Conservation (phyloP, 768 basidiomycete genomes). For the Tulasnella sp. region DNA sequence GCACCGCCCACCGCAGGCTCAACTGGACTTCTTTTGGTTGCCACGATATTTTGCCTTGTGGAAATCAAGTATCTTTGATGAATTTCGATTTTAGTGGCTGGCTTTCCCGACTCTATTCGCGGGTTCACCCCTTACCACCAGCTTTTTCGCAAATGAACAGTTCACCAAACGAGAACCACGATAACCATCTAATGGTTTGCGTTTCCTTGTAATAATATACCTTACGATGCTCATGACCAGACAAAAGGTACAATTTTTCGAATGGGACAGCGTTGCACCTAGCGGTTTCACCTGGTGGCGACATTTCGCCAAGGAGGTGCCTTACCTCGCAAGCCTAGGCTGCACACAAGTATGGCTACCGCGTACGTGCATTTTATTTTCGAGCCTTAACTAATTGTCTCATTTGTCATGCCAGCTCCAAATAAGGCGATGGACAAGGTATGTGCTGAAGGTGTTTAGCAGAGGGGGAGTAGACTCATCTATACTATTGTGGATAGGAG, state of each 20-base stretch:
- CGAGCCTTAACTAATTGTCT: background rate
- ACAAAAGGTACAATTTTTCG: conserved; percentile 65
- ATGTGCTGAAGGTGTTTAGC: conserved; percentile 15
- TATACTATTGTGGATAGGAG: conserved; percentile 29
- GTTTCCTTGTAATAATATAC: background rate
- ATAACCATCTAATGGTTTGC: conserved; percentile 10
- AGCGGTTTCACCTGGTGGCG: conserved; percentile 62
- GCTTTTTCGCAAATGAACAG: conserved; percentile 4
- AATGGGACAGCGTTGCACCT: conserved; percentile 54
- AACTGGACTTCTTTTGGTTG: too few relatives aligned
- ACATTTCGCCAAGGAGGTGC: conserved; percentile 53
- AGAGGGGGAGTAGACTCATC: background rate
- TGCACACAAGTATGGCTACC: conserved; percentile 77
- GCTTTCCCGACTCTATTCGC: too few relatives aligned
- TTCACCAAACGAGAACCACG: background rate
- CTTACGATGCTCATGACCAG: background rate
- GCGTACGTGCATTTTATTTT: conserved; percentile 23
- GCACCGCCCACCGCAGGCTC: too few relatives aligned
- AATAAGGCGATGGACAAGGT: conserved; percentile 63
- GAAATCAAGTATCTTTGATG: too few relatives aligned
- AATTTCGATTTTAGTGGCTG: too few relatives aligned
- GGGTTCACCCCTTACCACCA: too few relatives aligned
- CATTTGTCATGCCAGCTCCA: conserved; percentile 30
- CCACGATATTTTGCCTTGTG: too few relatives aligned
- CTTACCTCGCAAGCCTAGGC: conserved; percentile 49